phyloP scores from a whole-genome alignment of 2,329 filamentous ascomycete genomes.

The Penicillium brasilianum region DNA sequence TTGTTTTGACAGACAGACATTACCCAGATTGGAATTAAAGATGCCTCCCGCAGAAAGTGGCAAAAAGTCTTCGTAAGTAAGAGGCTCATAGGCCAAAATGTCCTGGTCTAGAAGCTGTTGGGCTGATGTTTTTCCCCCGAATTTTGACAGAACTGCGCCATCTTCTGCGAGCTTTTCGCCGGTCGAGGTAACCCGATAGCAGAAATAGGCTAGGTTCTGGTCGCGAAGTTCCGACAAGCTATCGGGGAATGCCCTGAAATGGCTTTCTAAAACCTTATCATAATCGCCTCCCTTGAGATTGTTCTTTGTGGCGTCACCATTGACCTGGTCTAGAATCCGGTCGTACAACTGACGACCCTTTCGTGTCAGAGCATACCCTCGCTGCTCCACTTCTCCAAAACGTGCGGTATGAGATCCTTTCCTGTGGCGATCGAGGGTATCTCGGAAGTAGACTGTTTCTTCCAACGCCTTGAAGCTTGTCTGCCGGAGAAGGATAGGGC shows the following conservation, averaged over 20 bases:
- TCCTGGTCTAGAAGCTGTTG: constrained; percentile 42
- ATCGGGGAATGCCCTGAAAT: constrained; percentile 51
- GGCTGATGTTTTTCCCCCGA: constrained; percentile 16
- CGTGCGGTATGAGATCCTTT: constrained; percentile 55
- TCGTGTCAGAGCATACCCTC: constrained; percentile 56
- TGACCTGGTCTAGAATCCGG: constrained; percentile 41
- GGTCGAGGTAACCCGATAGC: constrained; percentile 36
- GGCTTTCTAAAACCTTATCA: constrained; percentile 30
- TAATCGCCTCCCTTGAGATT: constrained; percentile 13
- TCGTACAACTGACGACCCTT: constrained; percentile 56
- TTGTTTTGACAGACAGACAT: constrained; percentile 26
- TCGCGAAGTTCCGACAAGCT: constrained; percentile 44
- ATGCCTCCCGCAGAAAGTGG: constrained; percentile 60
- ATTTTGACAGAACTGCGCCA: neutral
- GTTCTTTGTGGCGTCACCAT: constrained; percentile 18
- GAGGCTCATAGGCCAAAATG: constrained; percentile 46
- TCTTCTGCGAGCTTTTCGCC: constrained; percentile 11
- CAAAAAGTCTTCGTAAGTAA: constrained; percentile 62
- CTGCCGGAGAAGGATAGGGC: constrained; percentile 57
- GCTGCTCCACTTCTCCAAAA: constrained; percentile 61
- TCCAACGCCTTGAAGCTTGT: constrained; percentile 61
- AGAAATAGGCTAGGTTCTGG: constrained; percentile 48
- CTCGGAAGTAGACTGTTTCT: constrained; percentile 52
- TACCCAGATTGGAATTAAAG: constrained; percentile 53
- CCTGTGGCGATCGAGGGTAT: constrained; percentile 21